Evolutionary conservation across 2,329 filamentous ascomycete genomes (phyloP).

Genomic region (Phaeosphaeria sp.): DNA sequence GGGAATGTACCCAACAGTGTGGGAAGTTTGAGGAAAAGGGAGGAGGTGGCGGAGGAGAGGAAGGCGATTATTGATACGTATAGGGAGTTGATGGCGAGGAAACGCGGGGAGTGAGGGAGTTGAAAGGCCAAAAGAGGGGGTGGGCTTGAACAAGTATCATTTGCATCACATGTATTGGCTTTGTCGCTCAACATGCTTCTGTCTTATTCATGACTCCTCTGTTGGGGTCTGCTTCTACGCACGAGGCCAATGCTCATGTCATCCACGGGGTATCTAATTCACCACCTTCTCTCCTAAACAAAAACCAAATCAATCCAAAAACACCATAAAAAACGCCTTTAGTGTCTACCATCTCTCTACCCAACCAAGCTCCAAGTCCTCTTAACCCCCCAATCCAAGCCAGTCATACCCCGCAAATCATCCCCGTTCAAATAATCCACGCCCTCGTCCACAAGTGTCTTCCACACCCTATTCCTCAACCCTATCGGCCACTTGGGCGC

Average conservation of each 20-base stretch:
- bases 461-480: constrained; percentile 62
- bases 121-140: neutral
- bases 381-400: constrained; percentile 54
- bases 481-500: constrained; percentile 62
- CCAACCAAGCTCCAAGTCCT: constrained; percentile 32
- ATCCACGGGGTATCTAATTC: neutral
- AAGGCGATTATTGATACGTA: constrained; percentile 77
- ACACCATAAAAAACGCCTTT: neutral
- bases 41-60: constrained; percentile 74
- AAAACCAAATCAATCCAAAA: too few relatives aligned
- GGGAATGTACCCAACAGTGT: constrained; percentile 71
- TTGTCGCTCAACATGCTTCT: neutral
- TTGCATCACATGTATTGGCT: neutral
- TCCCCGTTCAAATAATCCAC: constrained; percentile 66
- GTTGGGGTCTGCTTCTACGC: neutral
- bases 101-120: constrained; percentile 17
- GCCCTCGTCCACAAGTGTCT: constrained; percentile 59
- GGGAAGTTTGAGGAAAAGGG: constrained; percentile 74
- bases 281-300: too few relatives aligned
- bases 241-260: neutral
- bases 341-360: neutral
- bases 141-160: neutral
- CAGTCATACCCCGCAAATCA: constrained; percentile 59
- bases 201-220: too few relatives aligned
- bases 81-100: constrained; percentile 67